Evolutionary conservation across 2,329 filamentous ascomycete genomes (phyloP).

Genomic region (Cordyceps tenuipes): DNA sequence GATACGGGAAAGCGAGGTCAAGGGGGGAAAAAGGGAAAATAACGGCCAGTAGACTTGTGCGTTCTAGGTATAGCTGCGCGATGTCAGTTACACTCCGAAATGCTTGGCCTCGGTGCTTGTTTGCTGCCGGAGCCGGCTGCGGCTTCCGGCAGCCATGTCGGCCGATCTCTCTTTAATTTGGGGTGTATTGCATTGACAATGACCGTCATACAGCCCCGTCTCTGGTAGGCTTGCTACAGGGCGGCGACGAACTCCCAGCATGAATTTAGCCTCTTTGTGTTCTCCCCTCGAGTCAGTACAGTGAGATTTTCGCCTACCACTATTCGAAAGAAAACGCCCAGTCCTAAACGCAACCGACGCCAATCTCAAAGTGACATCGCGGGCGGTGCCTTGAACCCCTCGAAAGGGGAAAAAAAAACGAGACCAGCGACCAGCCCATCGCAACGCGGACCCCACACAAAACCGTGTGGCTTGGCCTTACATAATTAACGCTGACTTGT

Average conservation of each 20-base stretch:
- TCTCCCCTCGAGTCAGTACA: neutral
- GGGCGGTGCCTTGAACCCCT: neutral
- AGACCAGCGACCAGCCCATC: neutral
- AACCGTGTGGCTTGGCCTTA: neutral
- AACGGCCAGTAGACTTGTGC: neutral
- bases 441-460: neutral
- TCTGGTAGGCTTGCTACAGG: neutral
- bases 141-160: conserved; percentile 4
- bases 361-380: neutral
- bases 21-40: neutral
- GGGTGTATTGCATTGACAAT: neutral
- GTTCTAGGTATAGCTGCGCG: neutral
- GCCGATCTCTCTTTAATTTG: neutral
- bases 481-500: neutral
- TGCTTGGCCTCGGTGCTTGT: conserved; percentile 1
- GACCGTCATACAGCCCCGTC: neutral
- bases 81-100: neutral
- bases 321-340: neutral
- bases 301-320: neutral
- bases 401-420: neutral
- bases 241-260: neutral
- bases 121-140: conserved; percentile 1
- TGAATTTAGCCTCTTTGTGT: too few relatives aligned
- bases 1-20: neutral
- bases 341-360: neutral